Evolutionary conservation across 805 yeast species (phyloP).

Genomic region (Pichia manshurica): DNA sequence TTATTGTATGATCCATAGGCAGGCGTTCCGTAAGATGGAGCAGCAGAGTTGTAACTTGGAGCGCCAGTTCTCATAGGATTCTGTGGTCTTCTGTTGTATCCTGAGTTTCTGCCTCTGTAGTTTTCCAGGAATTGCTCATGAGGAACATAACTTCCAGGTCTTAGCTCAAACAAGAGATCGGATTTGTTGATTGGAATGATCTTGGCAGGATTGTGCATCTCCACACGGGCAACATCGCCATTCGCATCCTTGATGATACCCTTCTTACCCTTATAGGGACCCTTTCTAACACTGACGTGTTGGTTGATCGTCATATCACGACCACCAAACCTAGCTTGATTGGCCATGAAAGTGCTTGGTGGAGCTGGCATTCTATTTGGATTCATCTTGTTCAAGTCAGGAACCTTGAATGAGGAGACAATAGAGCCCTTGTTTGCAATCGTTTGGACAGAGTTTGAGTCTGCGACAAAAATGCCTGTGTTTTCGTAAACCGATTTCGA

Average conservation of each 20-base stretch:
- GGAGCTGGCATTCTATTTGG: conserved; percentile 67
- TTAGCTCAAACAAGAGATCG: conserved; percentile 63
- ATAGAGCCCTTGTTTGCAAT: conserved; percentile 75
- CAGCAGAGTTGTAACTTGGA: background rate
- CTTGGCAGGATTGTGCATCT: conserved; percentile 87
- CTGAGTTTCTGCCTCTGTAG: conserved; percentile 30
- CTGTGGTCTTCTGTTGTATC: conserved; percentile 2
- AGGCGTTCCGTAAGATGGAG: background rate
- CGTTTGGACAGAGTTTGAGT: conserved; percentile 70
- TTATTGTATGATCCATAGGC: conserved; percentile 4
- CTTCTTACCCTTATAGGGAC: conserved; percentile 92
- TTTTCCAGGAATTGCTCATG: conserved; percentile 67
- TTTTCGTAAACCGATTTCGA: conserved; percentile 77
- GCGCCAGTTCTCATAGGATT: background rate
- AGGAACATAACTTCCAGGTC: conserved; percentile 66
- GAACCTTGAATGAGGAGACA: conserved; percentile 46
- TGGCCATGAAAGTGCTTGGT: conserved; percentile 55
- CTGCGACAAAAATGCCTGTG: conserved; percentile 84
- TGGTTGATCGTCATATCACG: conserved; percentile 78
- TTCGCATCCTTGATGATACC: conserved; percentile 93
- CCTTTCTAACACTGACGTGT: conserved; percentile 77
- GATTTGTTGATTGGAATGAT: conserved; percentile 78
- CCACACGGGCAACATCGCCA: conserved; percentile 87
- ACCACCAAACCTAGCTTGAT: conserved; percentile 55
- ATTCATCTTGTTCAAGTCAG: conserved; percentile 81